Conservation (phyloP, 1,139 yeast genomes). For the Scheffersomyces cryptocercus region DNA sequence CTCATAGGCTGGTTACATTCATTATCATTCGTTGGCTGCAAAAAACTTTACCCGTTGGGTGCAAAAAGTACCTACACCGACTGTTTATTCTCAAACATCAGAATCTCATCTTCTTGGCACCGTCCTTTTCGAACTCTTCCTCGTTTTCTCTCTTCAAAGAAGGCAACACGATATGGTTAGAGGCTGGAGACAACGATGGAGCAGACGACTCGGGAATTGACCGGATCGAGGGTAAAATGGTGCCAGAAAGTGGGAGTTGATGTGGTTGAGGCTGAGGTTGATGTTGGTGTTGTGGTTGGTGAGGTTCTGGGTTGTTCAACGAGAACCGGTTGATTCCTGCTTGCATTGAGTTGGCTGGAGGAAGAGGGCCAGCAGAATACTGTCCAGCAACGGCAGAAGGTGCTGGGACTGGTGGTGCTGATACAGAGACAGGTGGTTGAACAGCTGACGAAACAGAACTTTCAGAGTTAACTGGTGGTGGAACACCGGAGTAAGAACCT, state of each 20-base stretch:
- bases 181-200: background rate
- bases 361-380: background rate
- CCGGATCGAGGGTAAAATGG: slow-evolving; percentile 13
- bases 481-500: slow-evolving; percentile 2
- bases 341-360: background rate
- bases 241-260: background rate
- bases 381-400: background rate
- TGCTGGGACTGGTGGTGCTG: slow-evolving; percentile 1
- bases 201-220: slow-evolving; percentile 1
- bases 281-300: background rate
- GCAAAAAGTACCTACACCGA: too few species aligned
- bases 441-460: background rate
- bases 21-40: too few species aligned
- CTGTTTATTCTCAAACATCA: background rate
- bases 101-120: slow-evolving; percentile 12
- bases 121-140: slow-evolving; percentile 8
- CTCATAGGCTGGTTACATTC: too few species aligned
- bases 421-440: background rate
- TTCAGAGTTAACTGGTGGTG: slow-evolving; percentile 1
- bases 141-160: slow-evolving; percentile 28
- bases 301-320: slow-evolving; percentile 1
- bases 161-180: slow-evolving; percentile 17
- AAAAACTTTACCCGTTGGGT: too few species aligned
- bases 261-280: too few species aligned
- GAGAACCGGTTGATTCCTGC: background rate